Conservation (phyloP, 176 grass and related monocot genomes). For the Oryza punctata region DNA sequence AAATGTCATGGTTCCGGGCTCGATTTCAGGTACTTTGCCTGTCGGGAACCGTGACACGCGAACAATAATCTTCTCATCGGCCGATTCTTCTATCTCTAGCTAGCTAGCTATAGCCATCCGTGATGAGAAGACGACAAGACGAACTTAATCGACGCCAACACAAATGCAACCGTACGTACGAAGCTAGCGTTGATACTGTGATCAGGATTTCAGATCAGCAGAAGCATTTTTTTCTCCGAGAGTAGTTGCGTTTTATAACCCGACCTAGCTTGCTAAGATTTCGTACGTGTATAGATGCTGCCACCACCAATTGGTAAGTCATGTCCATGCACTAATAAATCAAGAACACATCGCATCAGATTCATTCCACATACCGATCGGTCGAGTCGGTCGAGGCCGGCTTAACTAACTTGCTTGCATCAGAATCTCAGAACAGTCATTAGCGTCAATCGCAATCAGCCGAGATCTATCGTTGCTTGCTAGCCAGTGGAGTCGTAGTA, state of each 20-base stretch:
- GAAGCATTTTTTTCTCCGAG: neutral
- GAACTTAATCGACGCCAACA: neutral
- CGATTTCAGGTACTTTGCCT: conserved; percentile 51
- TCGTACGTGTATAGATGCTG: conserved; percentile 23
- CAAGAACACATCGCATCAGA: conserved; percentile 31
- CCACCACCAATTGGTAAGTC: neutral
- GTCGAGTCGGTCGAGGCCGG: conserved; percentile 2
- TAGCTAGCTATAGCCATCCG: neutral
- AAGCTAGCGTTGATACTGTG: neutral
- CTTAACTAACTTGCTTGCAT: conserved; percentile 22
- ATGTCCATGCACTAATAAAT: conserved; percentile 41
- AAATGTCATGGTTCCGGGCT: conserved; percentile 24
- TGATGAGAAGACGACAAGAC: neutral
- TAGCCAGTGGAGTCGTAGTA: neutral
- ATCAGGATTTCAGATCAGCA: neutral
- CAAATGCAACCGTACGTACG: neutral
- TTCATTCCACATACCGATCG: conserved; percentile 38
- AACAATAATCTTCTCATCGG: neutral
- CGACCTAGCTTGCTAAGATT: neutral
- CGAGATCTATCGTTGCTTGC: neutral
- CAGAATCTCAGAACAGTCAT: conserved; percentile 25
- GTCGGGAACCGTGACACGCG: conserved; percentile 28
- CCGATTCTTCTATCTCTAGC: neutral
- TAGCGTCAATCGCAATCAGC: neutral
- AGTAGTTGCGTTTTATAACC: neutral